These are phyloP conservation scores for Spongiforma sp. DNA, from an alignment of 1,284 basidiomycete species.

Conservation along the genomic window DNA sequence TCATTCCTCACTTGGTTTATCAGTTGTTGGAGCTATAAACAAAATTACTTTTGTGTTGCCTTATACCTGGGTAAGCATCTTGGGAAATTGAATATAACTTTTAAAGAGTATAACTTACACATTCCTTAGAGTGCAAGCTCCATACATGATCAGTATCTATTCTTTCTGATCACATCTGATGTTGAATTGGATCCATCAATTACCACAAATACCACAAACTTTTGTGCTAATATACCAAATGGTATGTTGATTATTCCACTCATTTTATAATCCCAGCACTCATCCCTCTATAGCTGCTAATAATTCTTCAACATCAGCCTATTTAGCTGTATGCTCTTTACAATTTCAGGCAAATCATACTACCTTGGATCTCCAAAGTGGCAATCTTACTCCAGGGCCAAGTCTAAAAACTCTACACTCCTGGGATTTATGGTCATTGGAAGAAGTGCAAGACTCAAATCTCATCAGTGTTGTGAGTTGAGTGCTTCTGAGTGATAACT, in stretches of 20 bases:
- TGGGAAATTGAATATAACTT: neutral
- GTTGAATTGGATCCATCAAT: conserved; percentile 3
- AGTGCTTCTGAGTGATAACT: neutral
- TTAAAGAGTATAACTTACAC: neutral
- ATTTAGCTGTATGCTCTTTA: neutral
- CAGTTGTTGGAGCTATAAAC: too few species aligned
- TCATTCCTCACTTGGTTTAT: too few species aligned
- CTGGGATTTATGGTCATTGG: conserved; percentile 7
- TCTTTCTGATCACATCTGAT: conserved; percentile 10
- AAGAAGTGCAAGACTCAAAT: fast-evolving
- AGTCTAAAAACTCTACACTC: neutral
- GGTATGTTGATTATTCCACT: neutral
- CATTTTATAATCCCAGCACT: too few species aligned
- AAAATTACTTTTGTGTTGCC: neutral
- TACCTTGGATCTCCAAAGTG: neutral
- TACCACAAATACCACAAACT: neutral
- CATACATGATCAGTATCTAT: neutral
- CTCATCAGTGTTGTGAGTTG: neutral
- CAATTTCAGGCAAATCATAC: neutral
- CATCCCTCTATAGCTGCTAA: too few species aligned
- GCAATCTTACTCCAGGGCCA: neutral
- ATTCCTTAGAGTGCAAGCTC: neutral
- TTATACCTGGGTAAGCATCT: neutral
- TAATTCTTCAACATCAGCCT: neutral
- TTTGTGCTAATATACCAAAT: conserved; percentile 2